phyloP scores from a whole-genome alignment of 768 basidiomycete genomes.

The Psilocybe tampanensis region DNA sequence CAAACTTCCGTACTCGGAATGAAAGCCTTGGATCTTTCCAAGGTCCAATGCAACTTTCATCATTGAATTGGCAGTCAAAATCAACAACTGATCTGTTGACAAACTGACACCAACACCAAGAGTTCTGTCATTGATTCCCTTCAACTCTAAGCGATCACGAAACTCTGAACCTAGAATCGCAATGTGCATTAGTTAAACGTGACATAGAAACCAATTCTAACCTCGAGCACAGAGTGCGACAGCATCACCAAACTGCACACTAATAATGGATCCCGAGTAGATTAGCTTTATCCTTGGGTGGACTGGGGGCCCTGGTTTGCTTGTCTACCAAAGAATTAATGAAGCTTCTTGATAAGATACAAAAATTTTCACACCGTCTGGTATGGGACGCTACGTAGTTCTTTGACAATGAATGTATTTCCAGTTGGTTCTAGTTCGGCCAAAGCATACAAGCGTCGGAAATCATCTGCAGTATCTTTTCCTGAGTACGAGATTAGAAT shows the following conservation, averaged over 20 bases:
- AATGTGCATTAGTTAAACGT: not conserved
- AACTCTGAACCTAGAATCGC: constrained; percentile 62
- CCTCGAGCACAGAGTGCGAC: constrained; percentile 73
- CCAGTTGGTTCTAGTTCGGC: constrained; percentile 47
- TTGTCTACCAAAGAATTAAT: constrained; percentile 44
- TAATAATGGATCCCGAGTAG: constrained; percentile 57
- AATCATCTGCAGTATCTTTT: constrained; percentile 44
- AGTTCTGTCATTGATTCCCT: constrained; percentile 65
- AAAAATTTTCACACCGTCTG: constrained; percentile 53
- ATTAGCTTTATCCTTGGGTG: constrained; percentile 70
- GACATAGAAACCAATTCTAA: constrained; percentile 24
- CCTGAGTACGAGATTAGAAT: constrained; percentile 72
- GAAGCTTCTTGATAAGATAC: not conserved
- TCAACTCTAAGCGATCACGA: constrained; percentile 72
- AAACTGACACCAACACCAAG: constrained; percentile 67
- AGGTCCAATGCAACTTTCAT: constrained; percentile 66
- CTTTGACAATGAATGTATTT: constrained; percentile 46
- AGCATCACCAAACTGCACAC: constrained; percentile 76
- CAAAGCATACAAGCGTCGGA: constrained; percentile 69
- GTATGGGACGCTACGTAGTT: constrained; percentile 67
- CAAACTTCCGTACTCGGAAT: constrained; percentile 54
- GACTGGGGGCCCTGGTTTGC: constrained; percentile 66
- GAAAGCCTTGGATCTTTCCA: constrained; percentile 62
- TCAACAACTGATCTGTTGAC: constrained; percentile 50
- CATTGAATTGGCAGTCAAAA: constrained; percentile 71